Percentiles rank a stretch among this genome's conserved stretches.
Evolutionary conservation across 2,329 filamentous ascomycete species (phyloP).

Genomic region (Aspergillus aculeatus): DNA sequence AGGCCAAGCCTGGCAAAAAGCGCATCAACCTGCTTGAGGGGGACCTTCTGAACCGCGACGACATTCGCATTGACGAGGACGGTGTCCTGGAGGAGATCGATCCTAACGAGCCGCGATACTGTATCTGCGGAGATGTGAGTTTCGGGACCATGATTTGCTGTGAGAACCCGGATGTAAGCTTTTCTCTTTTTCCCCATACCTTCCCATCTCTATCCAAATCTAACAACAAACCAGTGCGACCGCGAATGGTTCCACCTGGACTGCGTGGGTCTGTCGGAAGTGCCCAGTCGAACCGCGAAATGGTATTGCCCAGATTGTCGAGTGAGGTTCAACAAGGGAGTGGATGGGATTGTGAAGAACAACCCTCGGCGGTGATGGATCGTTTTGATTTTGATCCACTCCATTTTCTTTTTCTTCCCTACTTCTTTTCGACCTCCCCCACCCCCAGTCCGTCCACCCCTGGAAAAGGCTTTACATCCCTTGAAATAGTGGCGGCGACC

Average conservation of each 20-base stretch:
- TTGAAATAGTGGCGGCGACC: background rate
- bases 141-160: constrained; percentile 66
- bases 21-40: constrained; percentile 42
- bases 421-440: background rate
- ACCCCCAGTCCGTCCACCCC: too few species aligned
- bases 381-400: background rate
- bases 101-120: constrained; percentile 63
- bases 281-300: constrained; percentile 60
- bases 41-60: constrained; percentile 27
- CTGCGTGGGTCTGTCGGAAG: constrained; percentile 58
- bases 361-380: constrained; percentile 33
- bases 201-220: constrained; percentile 1
- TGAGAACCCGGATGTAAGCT: constrained; percentile 57
- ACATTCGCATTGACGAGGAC: constrained; percentile 48
- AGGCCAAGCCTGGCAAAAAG: constrained; percentile 52
- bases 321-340: constrained; percentile 47
- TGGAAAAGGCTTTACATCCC: background rate
- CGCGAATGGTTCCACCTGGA: constrained; percentile 66
- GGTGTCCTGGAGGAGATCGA: constrained; percentile 55
- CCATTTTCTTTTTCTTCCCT: background rate
- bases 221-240: constrained; percentile 52
- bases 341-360: constrained; percentile 41
- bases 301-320: constrained; percentile 67
- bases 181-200: constrained; percentile 2
- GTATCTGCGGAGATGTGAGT: constrained; percentile 63